These are phyloP conservation scores for Penicillium waksmanii DNA, from an alignment of 495 filamentous ascomycete species.

Conservation along the genomic window DNA sequence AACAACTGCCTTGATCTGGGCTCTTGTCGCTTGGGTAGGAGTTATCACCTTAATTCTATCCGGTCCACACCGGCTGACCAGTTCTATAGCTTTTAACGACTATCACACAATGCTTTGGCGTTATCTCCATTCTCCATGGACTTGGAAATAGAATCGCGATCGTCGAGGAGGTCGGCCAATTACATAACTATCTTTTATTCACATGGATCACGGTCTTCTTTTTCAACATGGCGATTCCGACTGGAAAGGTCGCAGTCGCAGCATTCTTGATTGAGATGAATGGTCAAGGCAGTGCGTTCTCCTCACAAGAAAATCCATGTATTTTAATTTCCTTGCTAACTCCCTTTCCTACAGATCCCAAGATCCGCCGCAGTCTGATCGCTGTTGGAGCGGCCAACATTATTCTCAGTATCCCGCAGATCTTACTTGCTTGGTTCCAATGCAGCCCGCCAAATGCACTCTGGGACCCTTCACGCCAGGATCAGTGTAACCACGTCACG, in stretches of 20 bases:
- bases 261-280: slow-evolving; percentile 34
- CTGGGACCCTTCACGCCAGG: slow-evolving; percentile 25
- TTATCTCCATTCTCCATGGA: slow-evolving; percentile 28
- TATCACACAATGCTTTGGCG: slow-evolving; percentile 28
- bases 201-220: slow-evolving; percentile 35
- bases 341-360: slow-evolving; percentile 15
- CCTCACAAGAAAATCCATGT: background rate
- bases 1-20: slow-evolving; percentile 25
- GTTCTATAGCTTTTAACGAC: slow-evolving; percentile 16
- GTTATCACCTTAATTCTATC: background rate
- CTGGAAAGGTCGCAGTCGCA: slow-evolving; percentile 30
- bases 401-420: slow-evolving; percentile 22
- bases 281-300: slow-evolving; percentile 25
- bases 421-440: slow-evolving; percentile 25
- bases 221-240: slow-evolving; percentile 33
- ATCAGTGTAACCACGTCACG: slow-evolving; percentile 19
- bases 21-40: slow-evolving; percentile 31
- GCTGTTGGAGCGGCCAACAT: slow-evolving; percentile 19
- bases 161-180: slow-evolving; percentile 22
- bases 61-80: background rate
- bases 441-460: slow-evolving; percentile 23
- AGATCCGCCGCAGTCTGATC: slow-evolving; percentile 22
- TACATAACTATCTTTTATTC: slow-evolving; percentile 30
- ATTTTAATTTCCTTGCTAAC: background rate
- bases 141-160: slow-evolving; percentile 28